These are phyloP conservation scores for Cubamyces sp. DNA, from an alignment of 768 basidiomycete species.

Conservation along the genomic window DNA sequence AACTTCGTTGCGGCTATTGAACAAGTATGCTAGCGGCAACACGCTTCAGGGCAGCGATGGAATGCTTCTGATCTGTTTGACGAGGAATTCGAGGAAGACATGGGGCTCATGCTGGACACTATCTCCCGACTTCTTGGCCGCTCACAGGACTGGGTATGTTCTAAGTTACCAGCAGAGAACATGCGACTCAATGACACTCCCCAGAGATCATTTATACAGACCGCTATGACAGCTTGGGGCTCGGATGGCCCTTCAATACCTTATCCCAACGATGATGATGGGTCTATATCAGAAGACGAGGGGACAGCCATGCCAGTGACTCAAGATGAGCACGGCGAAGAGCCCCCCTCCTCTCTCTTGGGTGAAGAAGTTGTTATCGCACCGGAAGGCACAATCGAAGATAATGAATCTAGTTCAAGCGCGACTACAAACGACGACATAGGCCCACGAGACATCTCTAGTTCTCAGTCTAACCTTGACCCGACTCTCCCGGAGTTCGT, in stretches of 20 bases:
- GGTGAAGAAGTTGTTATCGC: too few species aligned
- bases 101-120: slow-evolving; percentile 4
- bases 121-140: slow-evolving; percentile 7
- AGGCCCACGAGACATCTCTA: neutral
- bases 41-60: neutral
- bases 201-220: neutral
- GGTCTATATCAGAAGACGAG: neutral
- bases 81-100: neutral
- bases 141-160: slow-evolving; percentile 1
- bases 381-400: neutral
- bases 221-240: neutral
- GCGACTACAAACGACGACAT: neutral
- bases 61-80: neutral
- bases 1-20: neutral
- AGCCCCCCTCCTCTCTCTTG: too few species aligned
- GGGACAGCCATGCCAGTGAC: neutral
- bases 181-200: neutral
- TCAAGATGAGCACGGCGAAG: neutral
- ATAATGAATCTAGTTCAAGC: neutral
- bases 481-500: slow-evolving; percentile 16
- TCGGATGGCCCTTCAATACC: neutral
- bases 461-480: neutral
- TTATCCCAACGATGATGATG: neutral
- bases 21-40: neutral
- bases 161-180: neutral